Base-by-base conservation (phyloP, 148 eudicot species). In the Chenopodium berlandieri region DNA sequence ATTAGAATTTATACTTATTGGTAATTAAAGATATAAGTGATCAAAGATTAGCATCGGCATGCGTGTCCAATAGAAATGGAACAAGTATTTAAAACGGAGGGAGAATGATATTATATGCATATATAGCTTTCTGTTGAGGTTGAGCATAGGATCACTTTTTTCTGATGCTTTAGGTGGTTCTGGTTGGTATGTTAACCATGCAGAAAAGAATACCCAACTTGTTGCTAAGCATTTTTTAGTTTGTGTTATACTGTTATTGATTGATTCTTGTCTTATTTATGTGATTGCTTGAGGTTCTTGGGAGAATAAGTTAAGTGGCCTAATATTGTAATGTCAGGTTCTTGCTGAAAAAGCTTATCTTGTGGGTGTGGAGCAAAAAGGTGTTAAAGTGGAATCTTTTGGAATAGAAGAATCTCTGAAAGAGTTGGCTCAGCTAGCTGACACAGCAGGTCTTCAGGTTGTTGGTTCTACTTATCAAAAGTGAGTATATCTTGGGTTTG, bases 371-470 rank as follows among this genome's bases (percentile, higher is more conserved):
- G 93, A 91, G 77, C 89, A 88, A 56, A 96, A 96, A 89, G 95
- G 95, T 64, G 86, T 84, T 78, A 86, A 62, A 50, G 83, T 82
- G 52, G 90, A 86, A 58, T 80, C 87, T 48, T 96, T 96, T 86
- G 92, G 93, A 70, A 90, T 94, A 70, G 95, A 96, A 77, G 99
- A 96, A 79, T 96, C 99, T 63, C 91, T 96, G 63, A 84, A 87
- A 46, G 99, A 96, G 83, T 82, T 96, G 87, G 91, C 91, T 79
- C 99, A 94, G 84, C 87, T 96, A 71, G 99, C 99, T 82, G 99
- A 96, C 84, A 96, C 99, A 60, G 99, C 99, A 80, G 99, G 99
- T 77, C 89, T 96, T 78, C 79, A 74, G 80, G 97, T 94, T 79
- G 95, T 92, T 83, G 98, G 91, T 73, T 92, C 93, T 83, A 94